A percentile compares a stretch with the other conserved stretches of the same genome.
Evolutionary conservation across 2,329 filamentous ascomycete species (phyloP).

Genomic region (Colletotrichum spinosum): DNA sequence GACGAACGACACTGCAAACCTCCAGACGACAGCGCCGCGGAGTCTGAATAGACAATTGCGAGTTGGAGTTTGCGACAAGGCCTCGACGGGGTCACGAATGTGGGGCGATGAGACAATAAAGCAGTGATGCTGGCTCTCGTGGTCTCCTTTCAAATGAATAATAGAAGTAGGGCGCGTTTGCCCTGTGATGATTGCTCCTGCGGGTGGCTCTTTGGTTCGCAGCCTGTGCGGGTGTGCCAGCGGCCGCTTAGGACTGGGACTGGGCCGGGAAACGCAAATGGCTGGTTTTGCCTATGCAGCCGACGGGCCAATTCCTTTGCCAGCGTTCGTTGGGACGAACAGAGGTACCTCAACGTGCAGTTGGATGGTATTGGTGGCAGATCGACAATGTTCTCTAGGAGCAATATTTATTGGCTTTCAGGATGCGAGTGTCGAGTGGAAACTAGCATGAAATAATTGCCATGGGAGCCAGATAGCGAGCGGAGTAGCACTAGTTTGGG

Average conservation of each 20-base stretch:
- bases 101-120: conserved; percentile 30
- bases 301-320: conserved; percentile 21
- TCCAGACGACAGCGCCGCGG: neutral
- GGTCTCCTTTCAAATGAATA: conserved; percentile 1
- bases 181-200: conserved; percentile 28
- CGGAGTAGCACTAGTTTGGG: too few species aligned
- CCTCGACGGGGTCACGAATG: conserved; percentile 11
- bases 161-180: conserved; percentile 29
- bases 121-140: conserved; percentile 30
- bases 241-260: conserved; percentile 44
- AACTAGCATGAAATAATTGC: neutral
- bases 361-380: conserved; percentile 10
- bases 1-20: conserved; percentile 3
- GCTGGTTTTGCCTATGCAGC: conserved; percentile 34
- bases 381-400: neutral
- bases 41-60: conserved; percentile 21
- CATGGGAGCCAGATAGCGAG: too few species aligned
- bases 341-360: conserved; percentile 19
- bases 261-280: conserved; percentile 33
- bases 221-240: conserved; percentile 25
- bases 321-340: conserved; percentile 32
- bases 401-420: too few species aligned
- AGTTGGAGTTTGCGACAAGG: conserved; percentile 7
- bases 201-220: conserved; percentile 17
- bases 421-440: neutral